Evolutionary conservation across 768 basidiomycete species (phyloP).

Genomic region (Rhizopogon vinicolor): DNA sequence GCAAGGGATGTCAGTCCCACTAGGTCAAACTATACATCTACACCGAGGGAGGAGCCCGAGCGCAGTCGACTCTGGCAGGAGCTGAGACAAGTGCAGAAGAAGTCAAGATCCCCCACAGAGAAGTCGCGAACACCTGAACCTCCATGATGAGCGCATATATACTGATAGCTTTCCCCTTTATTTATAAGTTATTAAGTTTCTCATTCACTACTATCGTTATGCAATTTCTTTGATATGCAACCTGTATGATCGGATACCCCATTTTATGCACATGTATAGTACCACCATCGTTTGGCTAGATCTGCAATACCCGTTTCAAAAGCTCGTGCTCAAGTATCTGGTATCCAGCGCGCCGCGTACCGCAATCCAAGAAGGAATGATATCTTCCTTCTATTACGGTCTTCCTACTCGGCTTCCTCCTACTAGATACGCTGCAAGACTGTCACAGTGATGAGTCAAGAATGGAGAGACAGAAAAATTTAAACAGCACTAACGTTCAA

Average conservation of each 20-base stretch:
- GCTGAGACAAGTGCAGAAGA: conserved; percentile 44
- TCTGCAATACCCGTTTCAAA: not conserved
- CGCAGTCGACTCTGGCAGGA: conserved; percentile 52
- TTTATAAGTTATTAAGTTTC: not conserved
- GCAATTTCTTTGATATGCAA: conserved; percentile 3
- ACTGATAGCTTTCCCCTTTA: not conserved
- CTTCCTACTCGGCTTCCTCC: too few species aligned
- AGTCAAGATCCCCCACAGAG: conserved; percentile 42
- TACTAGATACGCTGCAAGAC: too few species aligned
- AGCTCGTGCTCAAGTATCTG: conserved; percentile 4
- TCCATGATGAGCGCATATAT: conserved; percentile 15
- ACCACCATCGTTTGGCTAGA: not conserved
- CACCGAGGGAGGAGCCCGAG: conserved; percentile 31
- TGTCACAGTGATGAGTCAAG: too few species aligned
- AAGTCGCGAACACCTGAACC: conserved; percentile 35
- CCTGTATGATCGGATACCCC: not conserved
- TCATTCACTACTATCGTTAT: not conserved
- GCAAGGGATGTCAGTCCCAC: conserved; percentile 22
- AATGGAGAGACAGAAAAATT: not conserved
- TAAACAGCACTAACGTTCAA: conserved; percentile 28
- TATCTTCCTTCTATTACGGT: too few species aligned
- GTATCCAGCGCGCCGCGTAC: conserved; percentile 8
- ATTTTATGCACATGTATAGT: conserved; percentile 2
- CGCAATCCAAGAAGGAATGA: too few species aligned
- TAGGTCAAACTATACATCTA: conserved; percentile 20